phyloP scores from a whole-genome alignment of 352 stramenopile genomes.

The Pythium scleroteichum region DNA sequence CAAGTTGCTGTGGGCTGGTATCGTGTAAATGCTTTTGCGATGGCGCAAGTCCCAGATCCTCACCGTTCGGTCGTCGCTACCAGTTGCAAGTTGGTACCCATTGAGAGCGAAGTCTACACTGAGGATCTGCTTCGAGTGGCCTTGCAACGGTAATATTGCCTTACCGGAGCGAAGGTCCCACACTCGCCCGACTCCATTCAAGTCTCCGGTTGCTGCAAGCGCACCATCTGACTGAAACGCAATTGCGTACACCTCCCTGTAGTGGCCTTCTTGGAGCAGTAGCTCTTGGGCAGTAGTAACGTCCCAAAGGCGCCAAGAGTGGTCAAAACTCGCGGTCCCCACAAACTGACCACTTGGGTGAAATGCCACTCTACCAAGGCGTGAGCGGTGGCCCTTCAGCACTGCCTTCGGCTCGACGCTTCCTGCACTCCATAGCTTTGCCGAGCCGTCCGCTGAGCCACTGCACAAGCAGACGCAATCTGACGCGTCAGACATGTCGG shows the following conservation, averaged over 20 bases:
- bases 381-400: conserved; percentile 69
- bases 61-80: conserved; percentile 95
- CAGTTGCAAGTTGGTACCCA: conserved; percentile 92
- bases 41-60: conserved; percentile 96
- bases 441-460: conserved; percentile 77
- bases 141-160: conserved; percentile 84
- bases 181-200: conserved; percentile 91
- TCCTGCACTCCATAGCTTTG: conserved; percentile 66
- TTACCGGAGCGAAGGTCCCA: conserved; percentile 98
- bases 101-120: conserved; percentile 93
- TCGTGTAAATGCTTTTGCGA: conserved; percentile 88
- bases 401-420: conserved; percentile 57
- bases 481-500: conserved; percentile 58
- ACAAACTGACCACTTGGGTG: conserved; percentile 93
- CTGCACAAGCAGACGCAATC: conserved; percentile 72
- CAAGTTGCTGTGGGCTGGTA: conserved; percentile 95
- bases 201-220: conserved; percentile 93
- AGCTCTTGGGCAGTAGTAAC: conserved; percentile 90
- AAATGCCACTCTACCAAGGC: conserved; percentile 90
- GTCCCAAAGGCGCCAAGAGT: conserved; percentile 98
- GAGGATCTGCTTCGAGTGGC: conserved; percentile 96
- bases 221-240: conserved; percentile 95
- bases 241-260: conserved; percentile 94
- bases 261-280: conserved; percentile 96
- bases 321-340: conserved; percentile 95